Evolutionary conservation across 1,284 basidiomycete species (phyloP).

Genomic region (Trichosporon ovoides): DNA sequence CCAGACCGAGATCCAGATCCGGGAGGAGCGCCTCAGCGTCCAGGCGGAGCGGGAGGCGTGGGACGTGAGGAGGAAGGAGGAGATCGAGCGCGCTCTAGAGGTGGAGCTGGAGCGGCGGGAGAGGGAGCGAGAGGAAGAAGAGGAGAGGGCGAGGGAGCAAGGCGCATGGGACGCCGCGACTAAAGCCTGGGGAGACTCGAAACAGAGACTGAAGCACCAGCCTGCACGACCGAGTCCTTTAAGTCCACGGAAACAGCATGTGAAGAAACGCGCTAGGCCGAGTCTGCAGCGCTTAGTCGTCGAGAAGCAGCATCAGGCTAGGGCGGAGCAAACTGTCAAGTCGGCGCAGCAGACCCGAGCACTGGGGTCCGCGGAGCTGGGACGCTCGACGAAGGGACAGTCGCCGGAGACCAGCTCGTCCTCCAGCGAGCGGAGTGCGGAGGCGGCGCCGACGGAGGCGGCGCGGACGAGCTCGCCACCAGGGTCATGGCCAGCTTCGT

Average conservation of each 20-base stretch:
- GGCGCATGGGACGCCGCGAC: neutral
- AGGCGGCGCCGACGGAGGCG: too few relatives aligned
- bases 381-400: too few relatives aligned
- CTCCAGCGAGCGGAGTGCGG: too few relatives aligned
- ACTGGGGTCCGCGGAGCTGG: neutral
- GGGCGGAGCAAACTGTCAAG: too few relatives aligned
- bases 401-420: too few relatives aligned
- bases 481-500: too few relatives aligned
- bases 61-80: conserved; percentile 59
- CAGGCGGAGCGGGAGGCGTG: conserved; percentile 56
- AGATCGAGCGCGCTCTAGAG: neutral
- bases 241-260: neutral
- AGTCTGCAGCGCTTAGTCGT: conserved; percentile 32
- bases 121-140: neutral
- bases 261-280: conserved; percentile 29
- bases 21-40: conserved; percentile 54
- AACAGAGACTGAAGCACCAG: neutral
- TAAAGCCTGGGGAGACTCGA: too few relatives aligned
- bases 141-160: neutral
- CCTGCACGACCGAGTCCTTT: neutral
- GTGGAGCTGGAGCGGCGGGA: conserved; percentile 49
- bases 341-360: neutral
- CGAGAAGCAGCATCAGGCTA: conserved; percentile 20
- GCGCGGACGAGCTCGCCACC: too few relatives aligned
- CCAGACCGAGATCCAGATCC: conserved; percentile 60